Conservation (phyloP, 148 eudicot genomes). For the Rhododendron ferrugineum region DNA sequence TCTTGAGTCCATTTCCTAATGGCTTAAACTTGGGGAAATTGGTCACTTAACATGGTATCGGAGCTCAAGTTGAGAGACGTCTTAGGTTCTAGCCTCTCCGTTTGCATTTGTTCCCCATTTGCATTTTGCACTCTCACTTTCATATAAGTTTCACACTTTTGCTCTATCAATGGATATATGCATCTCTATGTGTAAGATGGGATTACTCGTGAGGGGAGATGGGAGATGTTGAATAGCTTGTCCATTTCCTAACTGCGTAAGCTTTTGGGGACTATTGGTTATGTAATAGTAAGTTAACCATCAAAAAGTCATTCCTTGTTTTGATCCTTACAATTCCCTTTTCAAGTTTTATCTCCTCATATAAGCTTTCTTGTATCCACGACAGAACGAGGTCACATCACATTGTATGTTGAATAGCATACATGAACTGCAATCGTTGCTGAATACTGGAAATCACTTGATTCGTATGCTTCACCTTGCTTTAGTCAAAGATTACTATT, state of each 20-base stretch:
- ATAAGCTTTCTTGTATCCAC: not conserved
- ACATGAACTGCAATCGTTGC: not conserved
- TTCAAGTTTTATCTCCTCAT: not conserved
- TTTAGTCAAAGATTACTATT: not conserved
- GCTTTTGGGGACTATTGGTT: not conserved
- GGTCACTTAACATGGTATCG: no score
- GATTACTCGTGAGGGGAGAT: not conserved
- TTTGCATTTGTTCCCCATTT: no score
- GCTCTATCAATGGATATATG: no score
- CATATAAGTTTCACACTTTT: no score
- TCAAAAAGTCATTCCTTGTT: not conserved
- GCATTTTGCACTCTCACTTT: no score
- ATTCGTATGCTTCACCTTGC: not conserved
- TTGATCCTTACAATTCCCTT: not conserved
- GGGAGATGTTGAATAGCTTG: not conserved
- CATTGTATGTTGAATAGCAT: not conserved
- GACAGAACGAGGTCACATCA: not conserved
- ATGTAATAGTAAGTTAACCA: not conserved
- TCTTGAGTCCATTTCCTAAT: no score
- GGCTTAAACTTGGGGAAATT: no score
- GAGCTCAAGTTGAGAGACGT: no score
- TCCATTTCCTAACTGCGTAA: not conserved
- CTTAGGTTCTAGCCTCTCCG: no score
- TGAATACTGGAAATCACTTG: not conserved
- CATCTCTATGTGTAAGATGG: no score